These are phyloP conservation scores for Malus fusca DNA, from an alignment of 306 rosid species.

Conservation along the genomic window DNA sequence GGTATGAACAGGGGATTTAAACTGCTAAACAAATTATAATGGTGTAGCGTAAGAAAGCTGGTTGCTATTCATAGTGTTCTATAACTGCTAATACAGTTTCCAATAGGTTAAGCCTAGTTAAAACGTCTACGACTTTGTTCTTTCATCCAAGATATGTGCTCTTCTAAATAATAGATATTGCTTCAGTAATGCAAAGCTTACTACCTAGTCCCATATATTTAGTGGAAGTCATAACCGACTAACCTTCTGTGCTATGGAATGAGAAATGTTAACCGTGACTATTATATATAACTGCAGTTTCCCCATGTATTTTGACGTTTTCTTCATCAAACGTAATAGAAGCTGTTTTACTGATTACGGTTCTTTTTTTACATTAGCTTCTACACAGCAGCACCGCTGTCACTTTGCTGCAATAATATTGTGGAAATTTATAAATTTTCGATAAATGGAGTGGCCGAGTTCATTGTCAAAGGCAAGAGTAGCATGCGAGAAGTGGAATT, in stretches of 20 bases:
- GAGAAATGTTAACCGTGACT: neutral
- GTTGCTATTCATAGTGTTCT: neutral
- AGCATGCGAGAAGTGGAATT: constrained; percentile 47
- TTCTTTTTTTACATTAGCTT: constrained; percentile 53
- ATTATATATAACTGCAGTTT: neutral
- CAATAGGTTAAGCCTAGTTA: neutral
- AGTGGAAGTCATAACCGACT: neutral
- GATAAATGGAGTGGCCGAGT: constrained; percentile 36
- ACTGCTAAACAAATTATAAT: neutral
- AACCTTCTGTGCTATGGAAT: neutral
- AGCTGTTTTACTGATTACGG: constrained; percentile 23
- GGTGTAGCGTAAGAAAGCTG: neutral
- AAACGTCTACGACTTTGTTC: neutral
- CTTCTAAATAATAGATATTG: neutral
- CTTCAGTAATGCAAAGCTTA: neutral
- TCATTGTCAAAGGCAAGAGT: constrained; percentile 66
- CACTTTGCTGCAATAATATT: constrained; percentile 65
- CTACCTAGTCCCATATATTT: neutral
- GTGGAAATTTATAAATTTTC: constrained; percentile 47
- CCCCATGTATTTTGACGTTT: neutral
- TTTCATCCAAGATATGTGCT: neutral
- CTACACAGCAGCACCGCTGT: constrained; percentile 77
- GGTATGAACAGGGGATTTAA: neutral
- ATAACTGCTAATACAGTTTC: neutral
- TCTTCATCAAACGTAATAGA: neutral